Evolutionary conservation across 1,284 basidiomycete genomes (phyloP), one percentile per base, ranked within the genome.

Genomic region (Sporisorium exsertum): DNA sequence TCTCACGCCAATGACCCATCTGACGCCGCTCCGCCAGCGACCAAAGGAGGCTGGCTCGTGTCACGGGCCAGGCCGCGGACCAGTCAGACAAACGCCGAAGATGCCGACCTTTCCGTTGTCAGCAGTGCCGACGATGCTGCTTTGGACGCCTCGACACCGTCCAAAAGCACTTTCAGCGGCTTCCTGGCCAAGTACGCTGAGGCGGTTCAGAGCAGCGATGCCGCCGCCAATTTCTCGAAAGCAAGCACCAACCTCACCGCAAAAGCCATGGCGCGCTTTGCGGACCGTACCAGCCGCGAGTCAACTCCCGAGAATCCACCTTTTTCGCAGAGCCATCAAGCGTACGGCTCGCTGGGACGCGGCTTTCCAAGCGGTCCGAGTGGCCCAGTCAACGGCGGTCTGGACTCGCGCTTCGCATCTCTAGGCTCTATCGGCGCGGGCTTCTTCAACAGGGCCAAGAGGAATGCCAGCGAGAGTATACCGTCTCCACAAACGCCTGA

Each of bases 161-260:
- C 68, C 40, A 71, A 70, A 22, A 47, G 49, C 54, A 62, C 60
- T 35, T 47, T 67, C 33, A 67, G 63, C 51, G 74, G 65, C 32
- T 68, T 80, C 15, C 47, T 80, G 43, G 72, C 70, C n/a, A 67
- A 73, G 29, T 81, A 80, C 27, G 76, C 80, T 24, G 79, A 83
- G 32, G 81, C 79, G 3, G 66, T 84, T 16, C 84, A 85, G 37
- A 77, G 72, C 35, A 82, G 81, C 53, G 80, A 85, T 46, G 77
- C 83, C 5, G 83, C 80, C 2, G 84, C 84, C 20, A 81, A 71
- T 37, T 43, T 85, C 7, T 80, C 80, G 46, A 85, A 85, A 54
- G 78, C 78, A 1, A 75, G 81, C 56, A 82, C 84, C 0, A 84
- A 85, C 51, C 65, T 79, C 26, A 81, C 79, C 2, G 84, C 83